Conservation (phyloP, 2,329 filamentous ascomycete species). For the Colletotrichum lindemuthianum region DNA sequence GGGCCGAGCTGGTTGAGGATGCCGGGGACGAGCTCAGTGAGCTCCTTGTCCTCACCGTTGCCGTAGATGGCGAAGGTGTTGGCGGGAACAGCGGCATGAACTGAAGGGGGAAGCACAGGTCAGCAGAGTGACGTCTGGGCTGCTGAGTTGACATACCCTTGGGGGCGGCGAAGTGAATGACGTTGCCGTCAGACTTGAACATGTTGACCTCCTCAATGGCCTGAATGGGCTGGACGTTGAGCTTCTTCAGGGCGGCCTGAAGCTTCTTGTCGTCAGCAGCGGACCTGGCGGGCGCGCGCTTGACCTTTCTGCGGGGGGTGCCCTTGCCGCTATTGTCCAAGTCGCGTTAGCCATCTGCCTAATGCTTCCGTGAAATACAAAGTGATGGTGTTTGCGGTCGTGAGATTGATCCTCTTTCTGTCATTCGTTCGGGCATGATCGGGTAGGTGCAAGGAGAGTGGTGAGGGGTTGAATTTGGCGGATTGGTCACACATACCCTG, state of each 20-base stretch:
- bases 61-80: slow-evolving; percentile 99
- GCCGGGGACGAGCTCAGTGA: slow-evolving; percentile 97
- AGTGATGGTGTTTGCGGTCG: too few species aligned
- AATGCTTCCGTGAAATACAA: background rate
- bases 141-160: slow-evolving; percentile 76
- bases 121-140: background rate
- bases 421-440: background rate
- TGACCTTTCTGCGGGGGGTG: slow-evolving; percentile 96
- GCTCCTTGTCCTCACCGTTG: slow-evolving; percentile 98
- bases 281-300: slow-evolving; percentile 94
- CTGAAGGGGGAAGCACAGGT: slow-evolving; percentile 56
- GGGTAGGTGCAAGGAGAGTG: background rate
- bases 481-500: slow-evolving; percentile 49
- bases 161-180: slow-evolving; percentile 98
- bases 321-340: slow-evolving; percentile 81
- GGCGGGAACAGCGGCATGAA: slow-evolving; percentile 94
- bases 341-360: slow-evolving; percentile 43
- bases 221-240: slow-evolving; percentile 99
- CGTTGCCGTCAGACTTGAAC: slow-evolving; percentile 99
- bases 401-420: background rate
- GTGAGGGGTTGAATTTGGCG: slow-evolving; percentile 34
- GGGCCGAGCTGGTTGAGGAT: slow-evolving; percentile 99
- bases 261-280: slow-evolving; percentile 99
- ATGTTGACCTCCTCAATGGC: slow-evolving; percentile 99
- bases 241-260: slow-evolving; percentile 96